A percentile compares a stretch with the other conserved stretches of the same genome.
phyloP scores from a whole-genome alignment of 1,284 basidiomycete species.

The Phellopilus nigrolimitatus region DNA sequence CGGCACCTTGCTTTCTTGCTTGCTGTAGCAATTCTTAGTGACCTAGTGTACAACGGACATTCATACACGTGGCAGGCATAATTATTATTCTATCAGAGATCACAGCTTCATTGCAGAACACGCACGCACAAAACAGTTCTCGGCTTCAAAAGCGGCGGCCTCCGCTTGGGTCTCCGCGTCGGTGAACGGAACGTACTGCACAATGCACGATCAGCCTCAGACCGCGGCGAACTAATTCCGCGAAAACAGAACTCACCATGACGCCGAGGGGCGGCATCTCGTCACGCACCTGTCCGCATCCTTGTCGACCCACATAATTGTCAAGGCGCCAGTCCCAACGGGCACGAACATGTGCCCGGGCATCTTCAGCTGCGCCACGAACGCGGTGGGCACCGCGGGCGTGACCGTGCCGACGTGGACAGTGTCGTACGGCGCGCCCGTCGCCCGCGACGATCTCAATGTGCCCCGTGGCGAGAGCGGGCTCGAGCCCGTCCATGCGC shows the following conservation, averaged over 20 bases:
- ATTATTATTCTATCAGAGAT: too few species aligned
- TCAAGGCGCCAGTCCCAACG: conserved; percentile 63
- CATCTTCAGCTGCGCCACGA: conserved; percentile 77
- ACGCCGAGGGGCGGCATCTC: conserved; percentile 76
- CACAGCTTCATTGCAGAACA: neutral
- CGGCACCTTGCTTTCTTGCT: too few species aligned
- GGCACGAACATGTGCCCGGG: conserved; percentile 95
- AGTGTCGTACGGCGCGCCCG: conserved; percentile 81
- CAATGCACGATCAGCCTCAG: neutral
- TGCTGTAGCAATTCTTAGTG: too few species aligned
- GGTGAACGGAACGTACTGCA: conserved; percentile 42
- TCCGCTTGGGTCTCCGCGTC: conserved; percentile 25
- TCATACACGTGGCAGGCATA: too few species aligned
- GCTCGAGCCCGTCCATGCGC: conserved; percentile 57
- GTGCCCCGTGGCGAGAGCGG: conserved; percentile 44
- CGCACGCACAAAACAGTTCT: neutral
- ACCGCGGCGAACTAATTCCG: neutral
- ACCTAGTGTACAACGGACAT: too few species aligned
- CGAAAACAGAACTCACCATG: conserved; percentile 45
- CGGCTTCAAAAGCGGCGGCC: too few species aligned
- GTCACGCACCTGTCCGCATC: conserved; percentile 66
- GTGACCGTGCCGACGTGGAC: conserved; percentile 97
- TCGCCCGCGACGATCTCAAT: conserved; percentile 75
- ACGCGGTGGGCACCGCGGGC: conserved; percentile 62
- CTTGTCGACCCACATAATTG: conserved; percentile 80